Evolutionary conservation across 306 rosid genomes (phyloP), one percentile per base, ranked within the genome.

Genomic region (Rosa multiflora): DNA sequence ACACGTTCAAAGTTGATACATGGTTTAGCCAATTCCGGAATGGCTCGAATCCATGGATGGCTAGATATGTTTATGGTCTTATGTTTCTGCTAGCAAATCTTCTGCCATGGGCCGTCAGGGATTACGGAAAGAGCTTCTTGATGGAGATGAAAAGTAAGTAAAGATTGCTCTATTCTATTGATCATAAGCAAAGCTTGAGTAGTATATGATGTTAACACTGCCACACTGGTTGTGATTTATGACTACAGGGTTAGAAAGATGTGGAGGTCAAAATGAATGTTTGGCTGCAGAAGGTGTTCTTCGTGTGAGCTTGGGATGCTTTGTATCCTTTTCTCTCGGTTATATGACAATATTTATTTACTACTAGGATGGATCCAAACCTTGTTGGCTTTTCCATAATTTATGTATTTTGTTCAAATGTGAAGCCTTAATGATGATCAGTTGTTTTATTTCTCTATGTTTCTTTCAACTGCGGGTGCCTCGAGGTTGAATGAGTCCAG

Each of bases 231-330:
- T 46, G 46, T 32, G 37, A 32, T 32, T 32, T 32, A 32, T 56
- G 78, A 48, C 2, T 80, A 10, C 91, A 95, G 99, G 91, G 77
- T 75, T 91, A 46, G 85, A 83, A 85, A 92, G 89, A 79, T 96
- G 98, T 87, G 75, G 87, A 66, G 93, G 88, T 63, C 90, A 69
- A 69, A 80, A 78, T 58, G 88, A 91, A 51, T 96, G 98, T 82
- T 85, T 93, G 82, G 97, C 98, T 75, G 88, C 97, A 76, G 86
- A 93, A 84, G 98, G 96, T 43, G 99, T 96, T 85, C 86, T 96
- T 81, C 94, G 98, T 63, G 94, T 96, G 78, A 96, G 97, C 94
- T 82, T 96, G 83, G 98, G 96, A 47, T 96, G 99, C 84, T 96
- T 89, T 82, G 99, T 96, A 96, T 96, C 98, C 96, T 89, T 87